These are phyloP conservation scores for Aspergillus sojae DNA, from an alignment of 2,329 filamentous ascomycete species.

Conservation along the genomic window DNA sequence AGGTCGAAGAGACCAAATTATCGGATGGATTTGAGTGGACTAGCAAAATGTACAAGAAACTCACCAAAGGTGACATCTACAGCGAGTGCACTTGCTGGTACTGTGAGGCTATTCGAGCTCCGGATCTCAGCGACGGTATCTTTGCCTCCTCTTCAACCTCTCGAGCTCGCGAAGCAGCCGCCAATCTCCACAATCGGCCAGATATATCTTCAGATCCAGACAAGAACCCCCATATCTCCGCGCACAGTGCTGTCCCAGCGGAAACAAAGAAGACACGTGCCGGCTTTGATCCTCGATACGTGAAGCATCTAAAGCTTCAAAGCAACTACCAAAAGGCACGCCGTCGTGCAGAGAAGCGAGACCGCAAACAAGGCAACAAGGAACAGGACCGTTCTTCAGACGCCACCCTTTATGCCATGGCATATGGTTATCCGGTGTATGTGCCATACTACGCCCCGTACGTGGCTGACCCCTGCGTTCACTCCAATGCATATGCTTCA, in stretches of 20 bases:
- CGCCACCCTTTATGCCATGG: slow-evolving; percentile 33
- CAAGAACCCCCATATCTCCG: slow-evolving; percentile 69
- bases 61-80: slow-evolving; percentile 64
- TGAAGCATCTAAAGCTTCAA: slow-evolving; percentile 51
- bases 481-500: slow-evolving; percentile 44
- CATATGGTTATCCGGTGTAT: slow-evolving; percentile 50
- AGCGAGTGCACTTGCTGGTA: slow-evolving; percentile 49
- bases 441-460: slow-evolving; percentile 53
- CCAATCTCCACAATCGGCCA: slow-evolving; percentile 44
- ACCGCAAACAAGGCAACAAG: slow-evolving; percentile 33
- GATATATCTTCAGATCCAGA: slow-evolving; percentile 53
- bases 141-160: slow-evolving; percentile 48
- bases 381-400: slow-evolving; percentile 18
- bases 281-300: slow-evolving; percentile 22
- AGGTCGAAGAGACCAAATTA: slow-evolving; percentile 70
- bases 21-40: slow-evolving; percentile 72
- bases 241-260: slow-evolving; percentile 67
- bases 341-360: slow-evolving; percentile 37
- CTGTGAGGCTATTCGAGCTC: slow-evolving; percentile 70
- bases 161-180: slow-evolving; percentile 56
- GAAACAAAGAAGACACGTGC: slow-evolving; percentile 16
- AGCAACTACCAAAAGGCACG: slow-evolving; percentile 54
- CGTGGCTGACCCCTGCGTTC: slow-evolving; percentile 47
- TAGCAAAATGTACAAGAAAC: slow-evolving; percentile 67
- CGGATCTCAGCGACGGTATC: slow-evolving; percentile 52